A percentile compares a stretch with the other conserved stretches of the same genome.
phyloP scores from a whole-genome alignment of 768 basidiomycete genomes.

The Auricularia cornea region DNA sequence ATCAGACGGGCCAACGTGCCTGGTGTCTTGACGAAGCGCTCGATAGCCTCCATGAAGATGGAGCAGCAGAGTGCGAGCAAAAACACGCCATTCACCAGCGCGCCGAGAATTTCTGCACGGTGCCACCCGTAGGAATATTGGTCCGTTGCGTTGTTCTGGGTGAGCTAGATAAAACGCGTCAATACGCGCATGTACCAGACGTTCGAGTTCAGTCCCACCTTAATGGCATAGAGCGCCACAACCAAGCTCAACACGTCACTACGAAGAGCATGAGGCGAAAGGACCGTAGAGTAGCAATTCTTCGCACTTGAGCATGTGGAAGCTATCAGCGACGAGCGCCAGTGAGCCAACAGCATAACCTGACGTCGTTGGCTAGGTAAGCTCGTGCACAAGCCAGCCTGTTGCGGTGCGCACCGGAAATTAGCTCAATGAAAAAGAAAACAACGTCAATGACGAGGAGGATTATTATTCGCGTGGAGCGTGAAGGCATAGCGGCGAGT shows the following conservation, averaged over 20 bases:
- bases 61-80: conserved; percentile 94
- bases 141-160: conserved; percentile 47
- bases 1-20: conserved; percentile 35
- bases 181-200: conserved; percentile 1
- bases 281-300: neutral
- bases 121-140: conserved; percentile 99
- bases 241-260: conserved; percentile 96
- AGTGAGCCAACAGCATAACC: conserved; percentile 96
- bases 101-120: conserved; percentile 91
- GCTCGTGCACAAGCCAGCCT: neutral
- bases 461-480: conserved; percentile 64
- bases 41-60: conserved; percentile 85
- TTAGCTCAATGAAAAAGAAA: conserved; percentile 83
- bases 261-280: conserved; percentile 12
- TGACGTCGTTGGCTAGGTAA: conserved; percentile 17
- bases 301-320: conserved; percentile 96
- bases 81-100: conserved; percentile 94
- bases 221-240: conserved; percentile 93
- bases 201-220: conserved; percentile 32
- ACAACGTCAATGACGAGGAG: conserved; percentile 76
- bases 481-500: conserved; percentile 38
- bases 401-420: conserved; percentile 45
- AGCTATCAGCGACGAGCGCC: conserved; percentile 91
- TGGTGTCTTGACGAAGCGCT: conserved; percentile 78
- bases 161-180: conserved; percentile 40